These are phyloP conservation scores for Pleurotus salmoneostramineus DNA, from an alignment of 768 basidiomycete genomes.

Conservation along the genomic window DNA sequence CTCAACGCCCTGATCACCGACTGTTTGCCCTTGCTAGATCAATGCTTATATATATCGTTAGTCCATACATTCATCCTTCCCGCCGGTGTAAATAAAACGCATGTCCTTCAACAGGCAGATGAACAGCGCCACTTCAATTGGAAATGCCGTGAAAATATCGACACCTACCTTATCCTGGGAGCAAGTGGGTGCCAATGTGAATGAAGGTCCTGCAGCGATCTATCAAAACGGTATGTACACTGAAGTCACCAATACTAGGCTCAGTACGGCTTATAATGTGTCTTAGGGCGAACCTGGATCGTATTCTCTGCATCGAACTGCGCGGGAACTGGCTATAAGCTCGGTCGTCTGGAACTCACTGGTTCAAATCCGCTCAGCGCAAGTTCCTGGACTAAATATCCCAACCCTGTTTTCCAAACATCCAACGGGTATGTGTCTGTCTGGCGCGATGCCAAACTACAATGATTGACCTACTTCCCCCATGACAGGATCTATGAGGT, in stretches of 20 bases:
- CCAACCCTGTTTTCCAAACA: slow-evolving; percentile 22
- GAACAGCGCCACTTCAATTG: slow-evolving; percentile 25
- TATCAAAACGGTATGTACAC: slow-evolving; percentile 17
- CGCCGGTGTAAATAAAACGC: too few relatives aligned
- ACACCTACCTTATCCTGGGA: slow-evolving; percentile 29
- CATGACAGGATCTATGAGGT: slow-evolving; percentile 3
- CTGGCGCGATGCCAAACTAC: too few relatives aligned
- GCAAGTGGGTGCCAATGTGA: slow-evolving; percentile 25
- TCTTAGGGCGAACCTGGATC: slow-evolving; percentile 23
- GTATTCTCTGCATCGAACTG: slow-evolving; percentile 27
- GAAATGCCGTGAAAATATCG: slow-evolving; percentile 26
- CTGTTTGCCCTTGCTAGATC: slow-evolving; percentile 16
- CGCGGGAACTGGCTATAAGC: slow-evolving; percentile 25
- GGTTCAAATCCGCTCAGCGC: slow-evolving; percentile 26
- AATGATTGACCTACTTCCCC: too few relatives aligned
- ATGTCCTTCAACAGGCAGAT: slow-evolving; percentile 17
- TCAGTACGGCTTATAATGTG: background rate
- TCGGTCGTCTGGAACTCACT: slow-evolving; percentile 25
- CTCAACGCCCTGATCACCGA: background rate
- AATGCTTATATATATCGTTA: slow-evolving; percentile 27
- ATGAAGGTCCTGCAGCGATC: slow-evolving; percentile 29
- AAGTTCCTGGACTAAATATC: slow-evolving; percentile 25
- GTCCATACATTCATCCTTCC: background rate
- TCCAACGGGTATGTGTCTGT: slow-evolving; percentile 22
- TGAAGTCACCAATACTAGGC: too few relatives aligned